Evolutionary conservation across 768 basidiomycete genomes (phyloP), one percentile per base, ranked within the genome.

Genomic region (Tylopilus balloui): DNA sequence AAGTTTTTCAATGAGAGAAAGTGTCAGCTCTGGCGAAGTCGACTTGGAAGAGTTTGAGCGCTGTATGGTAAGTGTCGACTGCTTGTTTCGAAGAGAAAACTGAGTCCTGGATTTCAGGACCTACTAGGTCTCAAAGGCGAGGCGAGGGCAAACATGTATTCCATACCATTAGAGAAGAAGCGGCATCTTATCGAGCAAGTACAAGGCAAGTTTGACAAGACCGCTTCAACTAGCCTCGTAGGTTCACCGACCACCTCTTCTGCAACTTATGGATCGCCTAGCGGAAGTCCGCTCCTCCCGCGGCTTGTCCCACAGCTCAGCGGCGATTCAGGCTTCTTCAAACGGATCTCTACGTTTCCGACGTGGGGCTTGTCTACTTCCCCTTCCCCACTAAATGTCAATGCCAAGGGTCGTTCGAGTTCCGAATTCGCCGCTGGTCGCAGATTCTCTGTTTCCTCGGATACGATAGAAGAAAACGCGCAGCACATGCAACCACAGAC

Each of bases 51-150:
- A 76, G 25, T 88, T 90, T 51, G 85, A 89, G 47, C 70, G 74
- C 35, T 80, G 89, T 73, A 75, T 93, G 61, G 88, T 88, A 59
- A 43, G 81, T 6, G 20, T 15, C n/a, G 7, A 15, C 12, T 25
- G 1, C 46, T 24, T 14, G 3, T 37, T 31, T 23, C 19, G 37
- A 34, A 23, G 21, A 15, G 48, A 20, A 6, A 17, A 47, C 27
- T 56, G 58, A 55, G 42, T 46, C 11, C 3, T 17, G 12, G 44
- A 37, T 35, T 35, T n/a, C 47, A 92, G 91, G 79, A 88, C 52
- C 78, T 83, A 11, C 64, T 92, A 17, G 86, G 80, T 9, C 57
- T 92, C 50, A 88, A 86, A 62, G 86, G 81, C n/a, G 76, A 79
- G 1, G 79, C 80, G 54, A 78, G 86, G 32, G 70, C 69, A 3